Base-by-base conservation (phyloP, 345 rosid genomes). In the Kernera saxatilis region DNA sequence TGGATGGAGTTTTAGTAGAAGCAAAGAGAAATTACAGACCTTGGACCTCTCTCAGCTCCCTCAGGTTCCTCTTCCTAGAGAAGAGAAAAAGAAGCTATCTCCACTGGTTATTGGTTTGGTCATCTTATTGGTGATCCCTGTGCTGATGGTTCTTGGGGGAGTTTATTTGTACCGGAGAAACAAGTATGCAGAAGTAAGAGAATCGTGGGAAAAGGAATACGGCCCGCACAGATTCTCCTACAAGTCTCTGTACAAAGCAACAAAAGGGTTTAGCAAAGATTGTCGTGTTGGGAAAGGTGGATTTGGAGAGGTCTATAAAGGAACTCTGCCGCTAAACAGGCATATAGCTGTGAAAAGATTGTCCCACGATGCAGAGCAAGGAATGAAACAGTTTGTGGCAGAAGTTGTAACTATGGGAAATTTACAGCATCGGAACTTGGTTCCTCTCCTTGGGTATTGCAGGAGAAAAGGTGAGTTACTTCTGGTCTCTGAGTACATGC, bases 1-100 rank as follows among this genome's bases (percentile, higher is more conserved):
- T 3, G 87, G 92, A 12, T 89, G 96, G 89, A 89, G 89, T 75
- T 89, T 81, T 71, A 78, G 55, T 21, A 71, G n/a, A 54, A 81
- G 77, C 43, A 53, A 25, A 72, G 58, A 33, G 1, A 2, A 1
- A 2, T 77, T 87, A 18, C 75, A 68, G 71, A 46, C 49, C 1
- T 64, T 90, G 2, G 44, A 70, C 22, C 53, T 83, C 21, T 79
- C 87, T 36, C 71, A 56, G 26, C 89, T 90, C 35, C 90, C 91
- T 3, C 55, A 3, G 17, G 81, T 74, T 82, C 90, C 90, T 4
- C 76, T 68, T 23, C 12, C 56, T 18, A 76, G 65, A 25, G 69
- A 71, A 0, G 73, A 60, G 21, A 2, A 3, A 4, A 70, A 37
- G 39, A n/a, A 52, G 53, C 68, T 82, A 25, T 44, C 71, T 33